These are phyloP conservation scores for Phytophthora citricola DNA, from an alignment of 352 stramenopile genomes.

Conservation along the genomic window DNA sequence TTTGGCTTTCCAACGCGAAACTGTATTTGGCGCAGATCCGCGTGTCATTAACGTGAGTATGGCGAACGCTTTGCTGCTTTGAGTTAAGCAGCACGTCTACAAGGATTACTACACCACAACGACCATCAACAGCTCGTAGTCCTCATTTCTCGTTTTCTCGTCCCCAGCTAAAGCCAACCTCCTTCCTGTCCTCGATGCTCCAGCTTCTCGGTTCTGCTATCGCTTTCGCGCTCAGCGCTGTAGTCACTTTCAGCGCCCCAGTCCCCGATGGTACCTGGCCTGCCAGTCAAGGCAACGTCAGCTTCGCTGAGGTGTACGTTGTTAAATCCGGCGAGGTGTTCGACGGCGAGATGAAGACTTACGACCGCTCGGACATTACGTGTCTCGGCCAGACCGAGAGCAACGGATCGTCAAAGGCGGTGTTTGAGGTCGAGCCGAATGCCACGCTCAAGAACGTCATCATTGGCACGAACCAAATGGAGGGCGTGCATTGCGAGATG, in stretches of 20 bases:
- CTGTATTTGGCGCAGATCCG: too few species aligned
- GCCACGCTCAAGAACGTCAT: not conserved
- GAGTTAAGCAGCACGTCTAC: too few species aligned
- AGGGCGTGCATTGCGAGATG: not conserved
- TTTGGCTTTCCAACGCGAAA: too few species aligned
- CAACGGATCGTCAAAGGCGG: not conserved
- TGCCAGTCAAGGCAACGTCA: not conserved
- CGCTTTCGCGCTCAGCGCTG: not conserved
- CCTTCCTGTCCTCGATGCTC: not conserved
- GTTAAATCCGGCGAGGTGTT: not conserved
- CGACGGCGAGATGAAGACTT: not conserved
- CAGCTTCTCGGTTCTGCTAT: not conserved
- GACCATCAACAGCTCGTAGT: too few species aligned
- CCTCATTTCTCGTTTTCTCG: conserved; percentile 2
- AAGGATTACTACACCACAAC: too few species aligned
- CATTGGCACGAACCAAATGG: conserved; percentile 1
- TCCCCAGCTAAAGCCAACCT: not conserved
- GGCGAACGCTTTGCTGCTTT: too few species aligned
- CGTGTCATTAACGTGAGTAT: too few species aligned
- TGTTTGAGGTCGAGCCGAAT: not conserved
- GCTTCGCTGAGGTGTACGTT: not conserved
- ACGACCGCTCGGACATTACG: not conserved
- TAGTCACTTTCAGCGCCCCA: not conserved
- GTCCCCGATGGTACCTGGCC: not conserved
- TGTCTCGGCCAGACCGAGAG: not conserved